Conservation (phyloP, 768 basidiomycete species). For the Naganishia onofrii region DNA sequence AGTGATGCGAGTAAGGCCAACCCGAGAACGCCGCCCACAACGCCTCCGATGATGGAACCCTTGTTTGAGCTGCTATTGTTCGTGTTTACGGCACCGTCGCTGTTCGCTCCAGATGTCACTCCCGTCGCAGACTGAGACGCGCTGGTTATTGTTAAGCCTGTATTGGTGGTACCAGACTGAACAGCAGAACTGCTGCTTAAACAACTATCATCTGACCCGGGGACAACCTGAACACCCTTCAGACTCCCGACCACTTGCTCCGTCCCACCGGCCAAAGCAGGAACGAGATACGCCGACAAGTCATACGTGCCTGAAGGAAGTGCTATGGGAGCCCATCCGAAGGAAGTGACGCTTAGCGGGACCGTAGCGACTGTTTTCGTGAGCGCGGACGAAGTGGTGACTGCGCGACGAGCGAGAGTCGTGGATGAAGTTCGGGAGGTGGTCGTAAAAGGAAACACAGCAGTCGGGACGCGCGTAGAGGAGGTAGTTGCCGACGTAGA, state of each 20-base stretch:
- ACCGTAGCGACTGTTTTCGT: background rate
- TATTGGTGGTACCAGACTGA: background rate
- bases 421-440: background rate
- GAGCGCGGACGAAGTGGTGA: background rate
- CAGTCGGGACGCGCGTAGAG: background rate
- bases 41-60: conserved; percentile 4
- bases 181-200: background rate
- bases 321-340: conserved; percentile 9
- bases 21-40: conserved; percentile 13
- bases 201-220: background rate
- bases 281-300: conserved; percentile 8
- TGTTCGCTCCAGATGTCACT: background rate
- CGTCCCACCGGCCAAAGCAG: background rate
- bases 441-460: background rate
- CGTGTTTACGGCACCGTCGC: background rate
- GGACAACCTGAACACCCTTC: background rate
- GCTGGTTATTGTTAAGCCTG: background rate
- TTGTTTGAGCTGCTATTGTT: background rate
- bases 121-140: background rate
- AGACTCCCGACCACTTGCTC: background rate
- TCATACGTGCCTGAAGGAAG: conserved; percentile 17
- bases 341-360: conserved; percentile 4
- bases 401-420: conserved; percentile 9
- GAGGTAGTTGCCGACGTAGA: background rate
- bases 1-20: background rate